A percentile compares a stretch with the other conserved stretches of the same genome.
Conservation (phyloP, 768 basidiomycete genomes). For the Pluteus cervinus region DNA sequence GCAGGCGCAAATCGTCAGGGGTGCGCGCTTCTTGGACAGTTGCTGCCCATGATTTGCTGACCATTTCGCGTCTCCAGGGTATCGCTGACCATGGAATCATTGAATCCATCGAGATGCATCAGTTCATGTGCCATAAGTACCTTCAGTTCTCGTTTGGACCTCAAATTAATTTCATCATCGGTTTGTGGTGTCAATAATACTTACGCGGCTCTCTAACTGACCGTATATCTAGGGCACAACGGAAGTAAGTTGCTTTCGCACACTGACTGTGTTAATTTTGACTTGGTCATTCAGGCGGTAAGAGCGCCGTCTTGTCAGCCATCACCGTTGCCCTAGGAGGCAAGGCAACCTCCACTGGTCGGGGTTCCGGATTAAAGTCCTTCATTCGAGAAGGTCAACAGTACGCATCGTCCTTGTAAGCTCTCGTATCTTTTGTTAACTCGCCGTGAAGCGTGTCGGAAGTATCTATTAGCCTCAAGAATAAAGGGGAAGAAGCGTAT, state of each 20-base stretch:
- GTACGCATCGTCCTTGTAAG: slow-evolving; percentile 35
- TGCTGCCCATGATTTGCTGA: slow-evolving; percentile 5
- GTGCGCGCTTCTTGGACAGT: slow-evolving; percentile 30
- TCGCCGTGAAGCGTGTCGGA: slow-evolving; percentile 49
- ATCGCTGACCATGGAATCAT: slow-evolving; percentile 87
- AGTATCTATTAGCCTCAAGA: slow-evolving; percentile 79
- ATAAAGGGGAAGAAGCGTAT: slow-evolving; percentile 88
- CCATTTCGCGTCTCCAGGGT: slow-evolving; percentile 36
- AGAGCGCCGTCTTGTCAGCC: slow-evolving; percentile 90
- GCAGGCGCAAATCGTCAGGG: slow-evolving; percentile 36
- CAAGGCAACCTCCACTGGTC: slow-evolving; percentile 86
- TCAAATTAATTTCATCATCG: slow-evolving; percentile 97
- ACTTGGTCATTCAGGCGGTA: slow-evolving; percentile 75
- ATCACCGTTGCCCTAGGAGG: slow-evolving; percentile 93
- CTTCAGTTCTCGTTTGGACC: slow-evolving; percentile 82
- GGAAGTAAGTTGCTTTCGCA: slow-evolving; percentile 59
- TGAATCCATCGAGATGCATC: slow-evolving; percentile 76
- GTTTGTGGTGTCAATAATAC: slow-evolving; percentile 25
- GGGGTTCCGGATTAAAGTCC: slow-evolving; percentile 77
- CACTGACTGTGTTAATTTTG: neutral
- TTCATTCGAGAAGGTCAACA: slow-evolving; percentile 80
- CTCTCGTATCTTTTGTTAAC: slow-evolving; percentile 1
- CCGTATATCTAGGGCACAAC: slow-evolving; percentile 61
- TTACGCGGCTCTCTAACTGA: slow-evolving; percentile 1
- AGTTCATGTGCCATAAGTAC: slow-evolving; percentile 95